A percentile compares a stretch with the other conserved stretches of the same genome.
phyloP scores from a whole-genome alignment of 805 yeast species.

The Yarrowia porcina region DNA sequence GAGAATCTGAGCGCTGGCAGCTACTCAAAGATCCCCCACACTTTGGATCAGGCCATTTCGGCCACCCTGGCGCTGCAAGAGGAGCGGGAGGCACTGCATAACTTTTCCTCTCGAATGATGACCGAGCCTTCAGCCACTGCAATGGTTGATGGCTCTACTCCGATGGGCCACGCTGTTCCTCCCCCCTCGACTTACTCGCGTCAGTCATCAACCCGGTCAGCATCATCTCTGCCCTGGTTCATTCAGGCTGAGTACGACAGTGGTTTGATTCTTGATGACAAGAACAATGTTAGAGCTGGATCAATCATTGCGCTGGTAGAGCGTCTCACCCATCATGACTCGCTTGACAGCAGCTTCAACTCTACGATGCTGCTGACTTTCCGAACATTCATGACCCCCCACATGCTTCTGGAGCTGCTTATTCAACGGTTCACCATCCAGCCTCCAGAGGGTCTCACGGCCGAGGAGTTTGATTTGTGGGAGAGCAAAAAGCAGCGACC shows the following conservation, averaged over 20 bases:
- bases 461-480: conserved; percentile 79
- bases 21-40: conserved; percentile 4
- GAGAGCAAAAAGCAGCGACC: conserved; percentile 64
- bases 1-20: background rate
- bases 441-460: conserved; percentile 85
- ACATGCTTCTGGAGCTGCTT: conserved; percentile 56
- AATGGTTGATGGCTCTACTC: background rate
- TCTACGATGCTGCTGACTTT: conserved; percentile 71
- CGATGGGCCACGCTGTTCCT: background rate
- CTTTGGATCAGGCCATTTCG: conserved; percentile 13
- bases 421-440: conserved; percentile 62
- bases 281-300: conserved; percentile 80
- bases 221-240: conserved; percentile 43
- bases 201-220: conserved; percentile 4
- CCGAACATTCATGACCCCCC: conserved; percentile 66
- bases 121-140: background rate
- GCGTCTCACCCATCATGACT: conserved; percentile 71
- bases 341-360: conserved; percentile 58
- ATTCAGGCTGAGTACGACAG: conserved; percentile 52
- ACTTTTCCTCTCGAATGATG: conserved; percentile 23
- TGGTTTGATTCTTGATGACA: conserved; percentile 54
- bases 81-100: conserved; percentile 13
- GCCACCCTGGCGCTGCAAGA: conserved; percentile 22
- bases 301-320: conserved; percentile 72
- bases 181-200: conserved; percentile 2